These are phyloP conservation scores for Cyclotella choctawhatcheeana DNA, from an alignment of 108 stramenopile species.

Conservation along the genomic window DNA sequence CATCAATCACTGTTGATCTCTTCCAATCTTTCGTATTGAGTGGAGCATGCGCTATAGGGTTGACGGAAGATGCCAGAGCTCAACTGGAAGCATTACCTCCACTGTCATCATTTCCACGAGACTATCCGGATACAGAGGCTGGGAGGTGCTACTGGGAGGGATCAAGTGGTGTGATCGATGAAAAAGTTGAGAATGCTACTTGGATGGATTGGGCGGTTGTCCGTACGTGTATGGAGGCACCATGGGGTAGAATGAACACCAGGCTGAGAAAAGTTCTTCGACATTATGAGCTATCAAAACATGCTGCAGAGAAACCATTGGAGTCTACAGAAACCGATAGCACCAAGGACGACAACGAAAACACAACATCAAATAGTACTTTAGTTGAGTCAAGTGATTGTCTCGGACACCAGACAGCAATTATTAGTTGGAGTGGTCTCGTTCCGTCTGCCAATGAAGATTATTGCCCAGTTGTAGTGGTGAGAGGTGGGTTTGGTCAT, in stretches of 20 bases:
- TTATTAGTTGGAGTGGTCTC: conserved; percentile 39
- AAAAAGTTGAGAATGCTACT: not conserved
- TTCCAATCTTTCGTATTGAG: conserved; percentile 56
- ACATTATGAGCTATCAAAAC: conserved; percentile 2
- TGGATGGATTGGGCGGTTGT: conserved; percentile 43
- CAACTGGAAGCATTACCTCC: conserved; percentile 75
- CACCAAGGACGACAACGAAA: not conserved
- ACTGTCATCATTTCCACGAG: conserved; percentile 74
- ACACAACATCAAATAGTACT: not conserved
- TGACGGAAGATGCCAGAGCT: conserved; percentile 66
- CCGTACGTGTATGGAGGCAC: conserved; percentile 52
- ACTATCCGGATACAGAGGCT: conserved; percentile 70
- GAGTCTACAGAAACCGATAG: not conserved
- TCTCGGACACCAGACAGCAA: conserved; percentile 17
- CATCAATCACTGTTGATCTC: conserved; percentile 42
- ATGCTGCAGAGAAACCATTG: not conserved
- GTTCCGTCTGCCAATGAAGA: not conserved
- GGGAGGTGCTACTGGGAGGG: conserved; percentile 67
- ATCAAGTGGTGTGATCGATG: not conserved
- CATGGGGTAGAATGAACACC: conserved; percentile 46
- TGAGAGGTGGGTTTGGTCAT: conserved; percentile 73
- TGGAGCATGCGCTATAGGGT: conserved; percentile 71
- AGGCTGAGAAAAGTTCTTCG: conserved; percentile 19
- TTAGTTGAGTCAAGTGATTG: not conserved
- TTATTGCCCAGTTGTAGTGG: conserved; percentile 48